Conservation (phyloP, 2,329 filamentous ascomycete species). For the Arthrobotrys megalospora region DNA sequence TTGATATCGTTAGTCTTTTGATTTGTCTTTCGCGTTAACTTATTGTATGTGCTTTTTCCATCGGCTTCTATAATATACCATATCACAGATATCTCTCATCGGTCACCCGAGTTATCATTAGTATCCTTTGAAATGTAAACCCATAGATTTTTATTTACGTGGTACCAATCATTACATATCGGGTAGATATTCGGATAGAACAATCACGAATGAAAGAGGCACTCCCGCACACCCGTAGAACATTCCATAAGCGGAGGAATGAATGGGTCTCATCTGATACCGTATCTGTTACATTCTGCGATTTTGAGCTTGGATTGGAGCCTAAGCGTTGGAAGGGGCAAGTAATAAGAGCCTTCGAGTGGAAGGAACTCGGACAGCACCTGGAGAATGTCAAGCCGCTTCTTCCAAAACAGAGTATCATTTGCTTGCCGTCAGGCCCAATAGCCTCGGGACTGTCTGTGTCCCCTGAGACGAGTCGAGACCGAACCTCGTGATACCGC, state of each 20-base stretch:
- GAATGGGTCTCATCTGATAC: slow-evolving; percentile 31
- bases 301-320: slow-evolving; percentile 30
- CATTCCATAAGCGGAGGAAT: slow-evolving; percentile 24
- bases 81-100: slow-evolving; percentile 8
- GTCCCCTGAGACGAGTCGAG: slow-evolving; percentile 36
- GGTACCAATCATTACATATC: slow-evolving; percentile 22
- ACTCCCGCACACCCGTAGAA: neutral
- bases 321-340: slow-evolving; percentile 48
- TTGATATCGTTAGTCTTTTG: slow-evolving; percentile 24
- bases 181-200: slow-evolving; percentile 13
- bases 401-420: neutral
- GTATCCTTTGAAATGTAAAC: slow-evolving; percentile 21
- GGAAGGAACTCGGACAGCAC: slow-evolving; percentile 1
- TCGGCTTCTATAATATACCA: slow-evolving; percentile 3
- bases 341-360: slow-evolving; percentile 8
- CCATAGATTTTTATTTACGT: neutral
- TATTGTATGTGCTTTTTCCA: slow-evolving; percentile 18
- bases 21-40: slow-evolving; percentile 8
- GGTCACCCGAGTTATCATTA: neutral
- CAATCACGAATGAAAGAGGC: slow-evolving; percentile 10
- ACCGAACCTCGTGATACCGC: slow-evolving; percentile 43
- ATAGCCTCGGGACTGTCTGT: slow-evolving; percentile 29
- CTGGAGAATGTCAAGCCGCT: slow-evolving; percentile 13
- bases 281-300: slow-evolving; percentile 34
- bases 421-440: slow-evolving; percentile 38